Percentiles rank a stretch among this genome's conserved stretches.
phyloP scores from a whole-genome alignment of 768 basidiomycete species.

The Termitomyces titanicus region DNA sequence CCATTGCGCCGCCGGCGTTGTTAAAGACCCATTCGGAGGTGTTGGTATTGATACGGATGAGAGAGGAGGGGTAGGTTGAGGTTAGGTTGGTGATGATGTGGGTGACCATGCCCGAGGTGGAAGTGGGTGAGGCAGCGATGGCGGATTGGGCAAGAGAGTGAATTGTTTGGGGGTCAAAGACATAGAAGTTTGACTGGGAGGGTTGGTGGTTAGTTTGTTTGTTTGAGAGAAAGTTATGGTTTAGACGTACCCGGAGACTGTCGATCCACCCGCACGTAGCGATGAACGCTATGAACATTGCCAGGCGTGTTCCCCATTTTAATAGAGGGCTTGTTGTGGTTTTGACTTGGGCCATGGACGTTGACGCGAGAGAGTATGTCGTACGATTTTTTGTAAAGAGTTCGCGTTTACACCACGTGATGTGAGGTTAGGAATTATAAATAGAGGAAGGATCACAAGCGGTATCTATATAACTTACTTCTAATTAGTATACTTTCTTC shows the following conservation, averaged over 20 bases:
- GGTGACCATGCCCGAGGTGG: slow-evolving; percentile 70
- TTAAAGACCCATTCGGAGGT: slow-evolving; percentile 89
- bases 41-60: slow-evolving; percentile 54
- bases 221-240: background rate
- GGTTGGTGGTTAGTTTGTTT: background rate
- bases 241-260: slow-evolving; percentile 51
- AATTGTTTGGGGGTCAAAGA: slow-evolving; percentile 69
- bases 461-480: too few relatives aligned
- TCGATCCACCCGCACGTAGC: slow-evolving; percentile 51
- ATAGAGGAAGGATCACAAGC: too few relatives aligned
- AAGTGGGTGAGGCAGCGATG: slow-evolving; percentile 58
- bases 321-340: slow-evolving; percentile 6
- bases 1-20: slow-evolving; percentile 98
- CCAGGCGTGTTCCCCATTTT: slow-evolving; percentile 37
- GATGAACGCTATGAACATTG: slow-evolving; percentile 29
- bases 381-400: slow-evolving; percentile 8
- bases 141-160: slow-evolving; percentile 75
- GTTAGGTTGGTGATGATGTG: slow-evolving; percentile 84
- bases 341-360: slow-evolving; percentile 8
- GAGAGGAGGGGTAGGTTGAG: slow-evolving; percentile 56
- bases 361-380: slow-evolving; percentile 9
- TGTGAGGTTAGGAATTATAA: too few relatives aligned
- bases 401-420: slow-evolving; percentile 1
- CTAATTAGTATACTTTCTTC: too few relatives aligned
- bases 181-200: slow-evolving; percentile 63